Percentiles rank a stretch among this genome's conserved stretches.
phyloP scores from a whole-genome alignment of 768 basidiomycete genomes.

The Suillus lakei region DNA sequence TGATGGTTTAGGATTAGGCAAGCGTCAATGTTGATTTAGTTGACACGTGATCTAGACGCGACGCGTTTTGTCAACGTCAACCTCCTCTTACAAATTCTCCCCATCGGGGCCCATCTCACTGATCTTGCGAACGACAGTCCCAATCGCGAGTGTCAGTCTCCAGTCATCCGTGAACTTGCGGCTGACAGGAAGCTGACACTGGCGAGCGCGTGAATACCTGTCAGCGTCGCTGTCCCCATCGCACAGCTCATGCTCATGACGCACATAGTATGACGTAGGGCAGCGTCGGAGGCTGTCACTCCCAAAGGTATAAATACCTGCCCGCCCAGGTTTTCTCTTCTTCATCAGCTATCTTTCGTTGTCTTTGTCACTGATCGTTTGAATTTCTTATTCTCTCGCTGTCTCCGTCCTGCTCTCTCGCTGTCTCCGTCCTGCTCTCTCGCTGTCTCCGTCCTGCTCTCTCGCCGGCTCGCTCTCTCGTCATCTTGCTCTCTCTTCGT shows the following conservation, averaged over 20 bases:
- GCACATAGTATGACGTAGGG: neutral
- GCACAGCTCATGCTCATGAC: neutral
- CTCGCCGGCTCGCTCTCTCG: neutral
- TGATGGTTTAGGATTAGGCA: too few species aligned
- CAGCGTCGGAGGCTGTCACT: neutral
- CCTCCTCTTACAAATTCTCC: neutral
- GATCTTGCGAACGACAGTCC: neutral
- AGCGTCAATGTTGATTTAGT: neutral
- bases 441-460: neutral
- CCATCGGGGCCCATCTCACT: neutral
- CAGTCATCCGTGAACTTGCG: neutral
- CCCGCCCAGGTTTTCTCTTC: neutral
- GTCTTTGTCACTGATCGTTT: neutral
- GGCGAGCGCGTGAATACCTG: neutral
- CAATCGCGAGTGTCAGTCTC: neutral
- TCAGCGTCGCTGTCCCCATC: neutral
- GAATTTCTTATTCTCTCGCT: neutral
- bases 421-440: neutral
- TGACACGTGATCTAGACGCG: neutral
- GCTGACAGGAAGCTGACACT: neutral
- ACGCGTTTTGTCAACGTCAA: neutral
- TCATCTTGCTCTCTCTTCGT: neutral
- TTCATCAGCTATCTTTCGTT: constrained; percentile 1
- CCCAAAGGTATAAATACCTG: neutral
- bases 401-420: too few species aligned